These are phyloP conservation scores for Tephrocybe sp. DNA, from an alignment of 768 basidiomycete genomes.

Conservation along the genomic window DNA sequence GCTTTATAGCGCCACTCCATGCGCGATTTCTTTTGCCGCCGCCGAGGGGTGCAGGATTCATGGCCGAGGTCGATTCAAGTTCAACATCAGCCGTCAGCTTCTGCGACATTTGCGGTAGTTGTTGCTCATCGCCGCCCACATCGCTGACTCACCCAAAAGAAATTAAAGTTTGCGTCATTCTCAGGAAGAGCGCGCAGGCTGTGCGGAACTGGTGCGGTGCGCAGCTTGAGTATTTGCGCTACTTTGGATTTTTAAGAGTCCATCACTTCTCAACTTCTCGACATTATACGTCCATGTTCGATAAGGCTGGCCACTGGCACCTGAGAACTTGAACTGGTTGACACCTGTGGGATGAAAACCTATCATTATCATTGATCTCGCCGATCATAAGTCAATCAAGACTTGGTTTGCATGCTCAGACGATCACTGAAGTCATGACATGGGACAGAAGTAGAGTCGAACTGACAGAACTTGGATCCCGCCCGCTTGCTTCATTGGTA, in stretches of 20 bases:
- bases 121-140: neutral
- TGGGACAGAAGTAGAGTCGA: neutral
- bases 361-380: neutral
- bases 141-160: neutral
- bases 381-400: slow-evolving; percentile 3
- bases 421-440: neutral
- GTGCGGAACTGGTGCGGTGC: too few relatives aligned
- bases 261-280: slow-evolving; percentile 13
- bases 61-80: neutral
- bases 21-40: neutral
- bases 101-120: slow-evolving; percentile 2
- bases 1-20: slow-evolving; percentile 4
- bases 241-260: neutral
- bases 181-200: neutral
- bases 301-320: slow-evolving; percentile 3
- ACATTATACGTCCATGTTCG: slow-evolving; percentile 14
- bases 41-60: neutral
- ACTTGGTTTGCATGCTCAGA: neutral
- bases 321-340: neutral
- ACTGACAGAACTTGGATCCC: slow-evolving; percentile 1
- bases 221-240: too few relatives aligned
- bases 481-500: neutral
- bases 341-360: neutral
- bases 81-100: neutral
- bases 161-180: slow-evolving; percentile 1